Percentiles rank a stretch among this genome's conserved stretches.
phyloP scores from a whole-genome alignment of 1,139 yeast species.

The Magnusiomyces paraingens region DNA sequence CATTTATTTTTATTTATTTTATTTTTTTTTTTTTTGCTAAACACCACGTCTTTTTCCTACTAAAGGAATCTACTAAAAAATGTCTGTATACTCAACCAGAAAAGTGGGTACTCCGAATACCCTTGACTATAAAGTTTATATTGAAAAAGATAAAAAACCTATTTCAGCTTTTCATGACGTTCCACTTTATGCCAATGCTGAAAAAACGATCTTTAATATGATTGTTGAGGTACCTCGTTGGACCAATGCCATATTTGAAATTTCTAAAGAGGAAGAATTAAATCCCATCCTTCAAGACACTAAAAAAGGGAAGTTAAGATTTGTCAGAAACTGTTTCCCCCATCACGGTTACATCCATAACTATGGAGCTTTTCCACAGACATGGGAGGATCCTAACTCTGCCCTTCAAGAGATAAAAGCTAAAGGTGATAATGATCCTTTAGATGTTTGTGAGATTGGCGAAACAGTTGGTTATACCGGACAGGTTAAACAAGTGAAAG shows the following conservation, averaged over 20 bases:
- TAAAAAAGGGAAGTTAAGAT: conserved; percentile 79
- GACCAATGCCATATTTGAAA: conserved; percentile 92
- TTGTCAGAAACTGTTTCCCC: conserved; percentile 89
- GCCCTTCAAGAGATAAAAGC: conserved; percentile 44
- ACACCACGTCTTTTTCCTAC: no score
- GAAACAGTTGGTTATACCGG: conserved; percentile 59
- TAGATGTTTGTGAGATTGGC: conserved; percentile 95
- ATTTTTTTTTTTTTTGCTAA: no score
- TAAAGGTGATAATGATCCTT: conserved; percentile 91
- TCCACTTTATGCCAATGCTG: conserved; percentile 54
- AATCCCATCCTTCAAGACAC: conserved; percentile 94
- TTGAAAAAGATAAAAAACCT: conserved; percentile 61
- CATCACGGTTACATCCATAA: conserved; percentile 95
- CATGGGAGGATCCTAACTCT: conserved; percentile 77
- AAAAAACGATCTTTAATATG: conserved; percentile 66
- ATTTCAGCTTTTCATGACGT: conserved; percentile 79
- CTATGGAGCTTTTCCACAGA: conserved; percentile 98
- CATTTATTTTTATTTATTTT: no score
- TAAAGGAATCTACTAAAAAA: conserved; percentile 11
- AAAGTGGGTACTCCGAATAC: conserved; percentile 91
- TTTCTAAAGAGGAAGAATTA: conserved; percentile 56
- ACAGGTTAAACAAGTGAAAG: conserved; percentile 75
- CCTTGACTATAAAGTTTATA: conserved; percentile 78
- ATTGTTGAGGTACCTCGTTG: conserved; percentile 93
- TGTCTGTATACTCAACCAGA: conserved; percentile 39